Evolutionary conservation across 31 red algal genomes (phyloP).

Genomic region (Porphyra umbilicalis): DNA sequence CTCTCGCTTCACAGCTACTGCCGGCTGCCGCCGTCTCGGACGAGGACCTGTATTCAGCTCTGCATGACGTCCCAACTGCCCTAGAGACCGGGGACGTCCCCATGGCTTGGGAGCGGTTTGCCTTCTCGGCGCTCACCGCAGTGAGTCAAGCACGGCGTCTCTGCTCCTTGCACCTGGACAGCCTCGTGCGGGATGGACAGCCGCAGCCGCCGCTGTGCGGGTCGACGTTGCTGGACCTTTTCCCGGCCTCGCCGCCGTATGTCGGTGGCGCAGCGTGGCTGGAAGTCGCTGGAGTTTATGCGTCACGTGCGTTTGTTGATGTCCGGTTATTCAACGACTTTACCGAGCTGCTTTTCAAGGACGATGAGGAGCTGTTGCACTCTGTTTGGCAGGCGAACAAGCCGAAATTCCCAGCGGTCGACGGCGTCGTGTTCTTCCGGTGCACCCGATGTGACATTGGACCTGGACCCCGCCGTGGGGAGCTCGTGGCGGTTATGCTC

Average conservation of each 20-base stretch:
- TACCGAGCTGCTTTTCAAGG: background rate
- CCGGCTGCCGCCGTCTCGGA: background rate
- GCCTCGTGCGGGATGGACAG: background rate
- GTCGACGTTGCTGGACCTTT: background rate
- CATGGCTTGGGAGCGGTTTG: background rate
- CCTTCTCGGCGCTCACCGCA: too few species aligned
- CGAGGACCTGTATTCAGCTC: background rate
- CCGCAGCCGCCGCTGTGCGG: background rate
- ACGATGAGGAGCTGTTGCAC: background rate
- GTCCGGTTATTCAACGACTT: background rate
- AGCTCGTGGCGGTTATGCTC: background rate
- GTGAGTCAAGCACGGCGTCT: too few species aligned
- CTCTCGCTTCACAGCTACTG: too few species aligned
- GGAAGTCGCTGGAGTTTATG: background rate
- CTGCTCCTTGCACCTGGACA: background rate
- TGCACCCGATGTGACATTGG: background rate
- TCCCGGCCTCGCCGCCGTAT: background rate
- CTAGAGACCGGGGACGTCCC: background rate
- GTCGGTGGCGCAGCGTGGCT: background rate
- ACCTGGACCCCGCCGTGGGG: background rate
- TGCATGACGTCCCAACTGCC: background rate
- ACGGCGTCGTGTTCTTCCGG: background rate
- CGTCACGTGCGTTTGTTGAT: background rate
- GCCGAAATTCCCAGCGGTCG: background rate
- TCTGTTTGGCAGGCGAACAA: background rate